phyloP scores from a whole-genome alignment of 2,329 filamentous ascomycete genomes.

The Colletotrichum trifolii region DNA sequence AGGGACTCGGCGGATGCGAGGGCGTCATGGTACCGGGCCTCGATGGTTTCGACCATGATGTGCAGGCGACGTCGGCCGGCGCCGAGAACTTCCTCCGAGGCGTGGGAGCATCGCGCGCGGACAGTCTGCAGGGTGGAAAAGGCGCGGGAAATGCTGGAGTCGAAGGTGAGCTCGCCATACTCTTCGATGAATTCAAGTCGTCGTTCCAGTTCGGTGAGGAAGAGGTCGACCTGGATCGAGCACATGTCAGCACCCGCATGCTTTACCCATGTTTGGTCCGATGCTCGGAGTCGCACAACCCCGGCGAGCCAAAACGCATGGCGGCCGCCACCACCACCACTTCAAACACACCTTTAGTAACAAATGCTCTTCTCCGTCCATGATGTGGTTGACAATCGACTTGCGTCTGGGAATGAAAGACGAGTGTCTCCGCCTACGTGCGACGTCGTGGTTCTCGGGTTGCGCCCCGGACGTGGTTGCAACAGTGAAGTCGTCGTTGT shows the following conservation, averaged over 20 bases:
- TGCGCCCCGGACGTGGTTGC: conserved; percentile 56
- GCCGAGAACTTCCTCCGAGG: conserved; percentile 90
- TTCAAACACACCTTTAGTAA: conserved; percentile 62
- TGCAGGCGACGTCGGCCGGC: conserved; percentile 85
- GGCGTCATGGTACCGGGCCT: conserved; percentile 87
- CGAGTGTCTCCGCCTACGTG: conserved; percentile 64
- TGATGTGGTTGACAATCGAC: conserved; percentile 68
- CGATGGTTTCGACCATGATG: conserved; percentile 92
- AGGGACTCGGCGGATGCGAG: conserved; percentile 86
- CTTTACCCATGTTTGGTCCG: background rate
- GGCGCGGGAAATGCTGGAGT: conserved; percentile 84
- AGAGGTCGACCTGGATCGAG: conserved; percentile 73
- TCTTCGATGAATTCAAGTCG: conserved; percentile 89
- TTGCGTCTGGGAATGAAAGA: conserved; percentile 67
- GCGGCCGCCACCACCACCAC: background rate
- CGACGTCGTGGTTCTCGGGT: conserved; percentile 43
- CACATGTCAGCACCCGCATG: conserved; percentile 19
- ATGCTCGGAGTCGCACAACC: conserved; percentile 11
- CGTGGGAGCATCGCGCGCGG: conserved; percentile 86
- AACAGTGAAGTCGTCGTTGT: conserved; percentile 47
- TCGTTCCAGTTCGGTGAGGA: conserved; percentile 86
- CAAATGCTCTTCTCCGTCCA: conserved; percentile 72
- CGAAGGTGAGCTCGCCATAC: conserved; percentile 85
- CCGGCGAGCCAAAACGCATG: background rate
- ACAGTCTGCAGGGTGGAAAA: conserved; percentile 89